These are phyloP conservation scores for Marvania coccoides DNA, from an alignment of 139 green algal species.

Conservation along the genomic window DNA sequence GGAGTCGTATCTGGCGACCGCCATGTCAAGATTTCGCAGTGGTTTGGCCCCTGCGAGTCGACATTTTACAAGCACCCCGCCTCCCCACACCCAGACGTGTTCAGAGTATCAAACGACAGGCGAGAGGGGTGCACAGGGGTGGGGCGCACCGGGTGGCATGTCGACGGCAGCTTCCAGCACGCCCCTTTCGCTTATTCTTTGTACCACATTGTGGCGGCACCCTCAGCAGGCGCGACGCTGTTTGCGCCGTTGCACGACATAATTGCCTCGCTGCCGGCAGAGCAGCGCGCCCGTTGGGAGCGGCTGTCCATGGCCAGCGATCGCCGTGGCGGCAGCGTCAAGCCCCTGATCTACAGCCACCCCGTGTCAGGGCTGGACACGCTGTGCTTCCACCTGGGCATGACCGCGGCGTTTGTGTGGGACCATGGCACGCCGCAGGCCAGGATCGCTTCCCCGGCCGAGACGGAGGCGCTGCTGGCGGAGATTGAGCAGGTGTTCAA, in stretches of 20 bases:
- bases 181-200: conserved; percentile 32
- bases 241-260: conserved; percentile 36
- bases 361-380: conserved; percentile 28
- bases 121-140: conserved; percentile 42
- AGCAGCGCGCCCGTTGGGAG: conserved; percentile 26
- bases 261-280: conserved; percentile 1
- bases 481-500: conserved; percentile 30
- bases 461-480: conserved; percentile 22
- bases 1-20: conserved; percentile 25
- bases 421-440: conserved; percentile 22
- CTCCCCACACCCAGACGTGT: conserved; percentile 40
- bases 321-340: conserved; percentile 7
- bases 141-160: conserved; percentile 44
- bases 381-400: conserved; percentile 42
- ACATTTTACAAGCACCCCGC: conserved; percentile 45
- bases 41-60: conserved; percentile 37
- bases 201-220: conserved; percentile 31
- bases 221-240: conserved; percentile 18
- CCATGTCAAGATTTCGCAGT: conserved; percentile 38
- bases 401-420: conserved; percentile 33
- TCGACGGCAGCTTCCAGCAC: conserved; percentile 39
- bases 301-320: conserved; percentile 39
- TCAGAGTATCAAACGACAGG: conserved; percentile 39
- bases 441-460: neutral
- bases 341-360: conserved; percentile 44